These are phyloP conservation scores for Dendrobium huoshanense DNA, from an alignment of 106 monocot species.

Conservation along the genomic window DNA sequence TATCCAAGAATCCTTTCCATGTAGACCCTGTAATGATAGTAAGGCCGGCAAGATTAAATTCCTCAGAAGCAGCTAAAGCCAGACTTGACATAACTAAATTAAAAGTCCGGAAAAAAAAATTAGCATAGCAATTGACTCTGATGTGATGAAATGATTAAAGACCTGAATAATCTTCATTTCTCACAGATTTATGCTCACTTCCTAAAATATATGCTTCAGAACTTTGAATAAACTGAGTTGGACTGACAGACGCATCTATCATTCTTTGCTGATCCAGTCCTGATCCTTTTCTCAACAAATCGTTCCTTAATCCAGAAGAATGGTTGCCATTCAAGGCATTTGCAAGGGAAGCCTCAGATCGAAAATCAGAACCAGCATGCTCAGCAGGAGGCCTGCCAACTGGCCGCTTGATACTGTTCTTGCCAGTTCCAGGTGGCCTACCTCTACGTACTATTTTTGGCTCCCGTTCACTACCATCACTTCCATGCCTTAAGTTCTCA, in stretches of 20 bases:
- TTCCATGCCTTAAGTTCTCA: slow-evolving; percentile 80
- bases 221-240: slow-evolving; percentile 21
- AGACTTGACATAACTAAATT: no score
- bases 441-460: slow-evolving; percentile 60
- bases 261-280: slow-evolving; percentile 16
- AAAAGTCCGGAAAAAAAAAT: neutral
- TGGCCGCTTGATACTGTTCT: slow-evolving; percentile 37
- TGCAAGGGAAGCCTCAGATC: slow-evolving; percentile 32
- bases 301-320: slow-evolving; percentile 26
- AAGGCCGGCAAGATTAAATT: neutral
- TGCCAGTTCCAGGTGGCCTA: slow-evolving; percentile 64
- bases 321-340: slow-evolving; percentile 31
- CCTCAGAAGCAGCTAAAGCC: neutral
- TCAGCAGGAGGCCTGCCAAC: slow-evolving; percentile 40
- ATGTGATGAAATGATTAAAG: neutral
- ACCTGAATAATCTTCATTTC: slow-evolving; percentile 64
- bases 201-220: slow-evolving; percentile 17
- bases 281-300: slow-evolving; percentile 27
- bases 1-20: slow-evolving; percentile 33
- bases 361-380: slow-evolving; percentile 30
- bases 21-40: slow-evolving; percentile 34
- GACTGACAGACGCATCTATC: slow-evolving; percentile 10
- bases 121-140: neutral
- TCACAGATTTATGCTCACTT: slow-evolving; percentile 35
- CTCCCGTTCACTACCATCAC: slow-evolving; percentile 53